Percentiles rank a stretch among this genome's conserved stretches.
phyloP scores from a whole-genome alignment of 352 stramenopile species.

The Ophiocytium majus region DNA sequence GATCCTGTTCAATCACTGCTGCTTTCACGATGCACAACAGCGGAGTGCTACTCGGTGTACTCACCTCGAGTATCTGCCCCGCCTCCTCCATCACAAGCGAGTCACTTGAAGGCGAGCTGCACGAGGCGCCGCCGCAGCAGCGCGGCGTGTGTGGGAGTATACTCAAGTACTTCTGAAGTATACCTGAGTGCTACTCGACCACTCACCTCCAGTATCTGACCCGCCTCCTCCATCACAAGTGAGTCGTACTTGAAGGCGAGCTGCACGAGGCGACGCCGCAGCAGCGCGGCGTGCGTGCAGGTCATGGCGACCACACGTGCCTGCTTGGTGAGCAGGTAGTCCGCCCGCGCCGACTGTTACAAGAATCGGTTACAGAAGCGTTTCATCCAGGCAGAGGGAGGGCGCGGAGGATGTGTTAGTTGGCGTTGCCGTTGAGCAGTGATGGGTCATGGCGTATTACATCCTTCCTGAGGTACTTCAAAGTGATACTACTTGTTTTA shows the following conservation, averaged over 20 bases:
- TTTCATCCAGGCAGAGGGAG: too few species aligned
- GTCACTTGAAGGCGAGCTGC: constrained; percentile 77
- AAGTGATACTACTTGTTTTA: too few species aligned
- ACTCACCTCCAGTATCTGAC: constrained; percentile 79
- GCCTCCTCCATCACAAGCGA: constrained; percentile 83
- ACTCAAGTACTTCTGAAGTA: too few species aligned
- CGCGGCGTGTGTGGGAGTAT: constrained; percentile 86
- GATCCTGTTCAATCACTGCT: too few species aligned
- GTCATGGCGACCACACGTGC: constrained; percentile 89
- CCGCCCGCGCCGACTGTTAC: constrained; percentile 72
- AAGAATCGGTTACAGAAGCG: too few species aligned
- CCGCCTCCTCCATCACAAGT: constrained; percentile 85
- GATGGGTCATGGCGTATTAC: too few species aligned
- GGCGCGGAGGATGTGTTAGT: too few species aligned
- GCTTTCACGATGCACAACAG: too few species aligned
- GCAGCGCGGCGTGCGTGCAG: constrained; percentile 86
- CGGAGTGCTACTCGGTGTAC: too few species aligned
- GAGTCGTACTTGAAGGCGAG: constrained; percentile 77
- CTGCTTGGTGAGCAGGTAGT: constrained; percentile 93
- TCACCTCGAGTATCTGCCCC: constrained; percentile 81
- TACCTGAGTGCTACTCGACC: too few species aligned
- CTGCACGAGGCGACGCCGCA: constrained; percentile 73
- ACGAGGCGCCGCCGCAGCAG: constrained; percentile 77
- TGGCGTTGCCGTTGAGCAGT: too few species aligned
- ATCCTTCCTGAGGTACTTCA: too few species aligned